Conservation (phyloP, 2,329 filamentous ascomycete species). For the Pestalotiopsis sp. region DNA sequence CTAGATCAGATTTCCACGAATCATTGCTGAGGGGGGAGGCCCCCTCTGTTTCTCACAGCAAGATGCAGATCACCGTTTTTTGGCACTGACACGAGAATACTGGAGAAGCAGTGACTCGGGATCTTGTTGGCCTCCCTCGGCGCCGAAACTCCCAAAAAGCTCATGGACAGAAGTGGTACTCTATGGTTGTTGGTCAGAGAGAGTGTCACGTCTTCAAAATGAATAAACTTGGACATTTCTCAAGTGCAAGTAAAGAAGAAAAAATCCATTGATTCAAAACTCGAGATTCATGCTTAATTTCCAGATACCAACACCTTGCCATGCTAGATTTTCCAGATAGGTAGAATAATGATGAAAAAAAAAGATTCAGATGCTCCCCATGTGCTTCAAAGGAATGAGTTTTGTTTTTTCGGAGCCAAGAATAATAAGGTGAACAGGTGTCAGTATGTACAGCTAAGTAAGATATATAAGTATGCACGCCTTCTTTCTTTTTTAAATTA, state of each 20-base stretch:
- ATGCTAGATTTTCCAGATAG: background rate
- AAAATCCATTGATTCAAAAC: background rate
- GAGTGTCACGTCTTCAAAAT: too few species aligned
- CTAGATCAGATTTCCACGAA: too few species aligned
- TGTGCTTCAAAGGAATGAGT: background rate
- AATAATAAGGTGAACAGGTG: background rate
- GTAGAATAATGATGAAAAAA: background rate
- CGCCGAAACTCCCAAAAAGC: too few species aligned
- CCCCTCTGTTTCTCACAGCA: too few species aligned
- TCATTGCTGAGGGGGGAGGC: too few species aligned
- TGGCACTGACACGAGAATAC: too few species aligned
- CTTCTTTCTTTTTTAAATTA: background rate
- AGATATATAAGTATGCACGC: background rate
- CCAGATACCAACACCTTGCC: background rate
- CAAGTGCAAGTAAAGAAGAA: background rate
- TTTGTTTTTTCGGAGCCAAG: background rate
- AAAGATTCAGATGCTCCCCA: background rate
- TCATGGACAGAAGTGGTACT: too few species aligned
- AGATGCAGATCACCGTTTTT: too few species aligned
- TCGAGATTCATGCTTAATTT: background rate
- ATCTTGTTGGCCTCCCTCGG: too few species aligned
- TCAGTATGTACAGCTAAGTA: slow-evolving; percentile 5
- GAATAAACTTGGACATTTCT: too few species aligned
- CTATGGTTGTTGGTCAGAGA: too few species aligned
- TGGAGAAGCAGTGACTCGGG: too few species aligned